Conservation (phyloP, 2,329 filamentous ascomycete species). For the Arthrocladium fulminans region DNA sequence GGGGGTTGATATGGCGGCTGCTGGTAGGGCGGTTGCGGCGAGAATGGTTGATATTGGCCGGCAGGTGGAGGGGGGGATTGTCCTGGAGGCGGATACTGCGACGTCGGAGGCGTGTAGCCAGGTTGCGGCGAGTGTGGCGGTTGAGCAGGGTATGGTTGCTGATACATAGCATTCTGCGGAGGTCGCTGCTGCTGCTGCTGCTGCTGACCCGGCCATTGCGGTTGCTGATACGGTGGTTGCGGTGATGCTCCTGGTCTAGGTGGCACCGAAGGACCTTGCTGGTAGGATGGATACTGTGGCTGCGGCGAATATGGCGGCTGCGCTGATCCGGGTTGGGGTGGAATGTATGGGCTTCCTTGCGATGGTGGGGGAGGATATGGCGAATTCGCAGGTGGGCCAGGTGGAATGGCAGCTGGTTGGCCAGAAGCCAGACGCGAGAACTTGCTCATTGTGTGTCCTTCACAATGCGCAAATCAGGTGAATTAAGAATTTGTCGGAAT, state of each 20-base stretch:
- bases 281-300: conserved; percentile 30
- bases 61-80: conserved; percentile 13
- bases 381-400: conserved; percentile 1
- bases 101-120: conserved; percentile 35
- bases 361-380: conserved; percentile 14
- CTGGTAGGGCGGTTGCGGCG: conserved; percentile 24
- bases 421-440: conserved; percentile 18
- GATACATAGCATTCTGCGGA: conserved; percentile 20
- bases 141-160: conserved; percentile 24
- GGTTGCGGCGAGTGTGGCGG: conserved; percentile 26
- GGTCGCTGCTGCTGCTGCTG: conserved; percentile 32
- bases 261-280: conserved; percentile 29
- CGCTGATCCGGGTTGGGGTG: conserved; percentile 29
- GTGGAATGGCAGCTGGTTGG: conserved; percentile 6
- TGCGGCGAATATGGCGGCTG: conserved; percentile 29
- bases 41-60: conserved; percentile 20
- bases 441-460: conserved; percentile 26
- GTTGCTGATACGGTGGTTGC: conserved; percentile 21
- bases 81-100: conserved; percentile 26
- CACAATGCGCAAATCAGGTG: not conserved
- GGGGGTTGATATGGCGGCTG: conserved; percentile 25
- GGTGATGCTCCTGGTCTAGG: conserved; percentile 29
- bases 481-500: conserved; percentile 14
- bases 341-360: not conserved
- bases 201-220: conserved; percentile 33